These are phyloP conservation scores for Phytopythium sindhum DNA, from an alignment of 352 stramenopile species.

Conservation along the genomic window DNA sequence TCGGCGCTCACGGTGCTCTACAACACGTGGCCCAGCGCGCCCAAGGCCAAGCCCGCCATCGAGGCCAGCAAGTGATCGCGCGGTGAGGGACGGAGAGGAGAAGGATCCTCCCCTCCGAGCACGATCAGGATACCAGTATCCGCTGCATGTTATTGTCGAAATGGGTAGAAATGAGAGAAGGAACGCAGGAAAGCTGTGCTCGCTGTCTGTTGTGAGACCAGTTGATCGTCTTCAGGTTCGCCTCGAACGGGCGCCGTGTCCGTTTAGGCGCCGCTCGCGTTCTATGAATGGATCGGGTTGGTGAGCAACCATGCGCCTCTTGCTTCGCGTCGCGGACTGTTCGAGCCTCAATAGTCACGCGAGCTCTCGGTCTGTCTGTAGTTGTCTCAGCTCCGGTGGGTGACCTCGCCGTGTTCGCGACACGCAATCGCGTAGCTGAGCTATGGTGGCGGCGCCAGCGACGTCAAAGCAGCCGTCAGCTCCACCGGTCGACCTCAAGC, in stretches of 20 bases:
- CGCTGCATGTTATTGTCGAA: conserved; percentile 2
- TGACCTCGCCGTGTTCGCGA: too few relatives aligned
- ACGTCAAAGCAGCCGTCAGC: not conserved
- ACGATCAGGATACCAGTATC: not conserved
- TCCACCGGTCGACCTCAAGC: too few relatives aligned
- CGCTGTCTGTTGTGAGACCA: not conserved
- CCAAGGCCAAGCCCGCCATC: conserved; percentile 22
- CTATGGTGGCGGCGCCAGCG: not conserved
- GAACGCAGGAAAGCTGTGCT: not conserved
- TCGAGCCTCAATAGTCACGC: not conserved
- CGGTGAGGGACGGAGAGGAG: not conserved
- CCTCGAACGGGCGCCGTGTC: not conserved
- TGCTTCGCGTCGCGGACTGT: not conserved
- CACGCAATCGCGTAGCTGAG: not conserved
- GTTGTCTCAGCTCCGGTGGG: not conserved
- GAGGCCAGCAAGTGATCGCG: conserved; percentile 13
- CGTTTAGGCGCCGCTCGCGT: not conserved
- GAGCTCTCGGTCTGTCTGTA: not conserved
- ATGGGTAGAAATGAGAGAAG: not conserved
- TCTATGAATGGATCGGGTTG: conserved; percentile 1
- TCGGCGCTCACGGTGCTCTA: conserved; percentile 83
- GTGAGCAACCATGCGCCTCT: not conserved
- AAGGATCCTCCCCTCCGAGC: not conserved
- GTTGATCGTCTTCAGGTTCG: not conserved
- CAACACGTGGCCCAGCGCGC: conserved; percentile 69